phyloP scores from a whole-genome alignment of 2,329 filamentous ascomycete genomes.

The Dendryphion nanum region DNA sequence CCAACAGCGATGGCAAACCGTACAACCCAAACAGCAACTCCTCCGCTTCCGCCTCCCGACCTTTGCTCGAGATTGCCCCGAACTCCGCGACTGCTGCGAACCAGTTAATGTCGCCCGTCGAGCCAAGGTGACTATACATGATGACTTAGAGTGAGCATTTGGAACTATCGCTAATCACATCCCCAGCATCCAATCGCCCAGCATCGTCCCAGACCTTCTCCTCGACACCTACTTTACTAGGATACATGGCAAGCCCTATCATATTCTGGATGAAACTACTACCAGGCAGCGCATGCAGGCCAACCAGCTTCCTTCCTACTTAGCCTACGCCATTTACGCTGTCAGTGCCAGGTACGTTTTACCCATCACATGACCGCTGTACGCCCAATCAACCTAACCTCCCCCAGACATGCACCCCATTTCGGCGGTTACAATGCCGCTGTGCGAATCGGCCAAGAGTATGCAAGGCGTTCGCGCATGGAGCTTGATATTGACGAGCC shows the following conservation, averaged over 20 bases:
- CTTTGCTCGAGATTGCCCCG: slow-evolving; percentile 25
- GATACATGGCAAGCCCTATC: slow-evolving; percentile 78
- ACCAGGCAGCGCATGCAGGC: slow-evolving; percentile 70
- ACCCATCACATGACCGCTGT: slow-evolving; percentile 44
- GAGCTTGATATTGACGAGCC: slow-evolving; percentile 79
- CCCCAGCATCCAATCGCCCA: slow-evolving; percentile 40
- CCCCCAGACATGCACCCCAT: slow-evolving; percentile 66
- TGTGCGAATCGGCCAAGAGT: slow-evolving; percentile 68
- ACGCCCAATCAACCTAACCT: slow-evolving; percentile 45
- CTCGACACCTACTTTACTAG: slow-evolving; percentile 78
- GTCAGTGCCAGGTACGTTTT: slow-evolving; percentile 44
- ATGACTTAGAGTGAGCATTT: slow-evolving; percentile 7
- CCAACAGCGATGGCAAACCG: slow-evolving; percentile 12
- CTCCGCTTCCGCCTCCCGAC: slow-evolving; percentile 19
- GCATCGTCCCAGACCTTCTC: slow-evolving; percentile 59
- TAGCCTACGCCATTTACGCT: slow-evolving; percentile 55
- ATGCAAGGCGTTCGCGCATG: slow-evolving; percentile 65
- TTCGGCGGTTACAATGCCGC: slow-evolving; percentile 66
- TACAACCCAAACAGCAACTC: slow-evolving; percentile 14
- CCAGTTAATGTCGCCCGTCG: slow-evolving; percentile 38
- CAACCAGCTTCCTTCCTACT: slow-evolving; percentile 58
- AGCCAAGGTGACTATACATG: slow-evolving; percentile 32
- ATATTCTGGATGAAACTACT: slow-evolving; percentile 74
- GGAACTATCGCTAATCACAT: slow-evolving; percentile 11
- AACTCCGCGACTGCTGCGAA: slow-evolving; percentile 18